Percentiles rank a stretch among this genome's conserved stretches.
Conservation (phyloP, 1,284 basidiomycete genomes). For the Trichosporon sp. region DNA sequence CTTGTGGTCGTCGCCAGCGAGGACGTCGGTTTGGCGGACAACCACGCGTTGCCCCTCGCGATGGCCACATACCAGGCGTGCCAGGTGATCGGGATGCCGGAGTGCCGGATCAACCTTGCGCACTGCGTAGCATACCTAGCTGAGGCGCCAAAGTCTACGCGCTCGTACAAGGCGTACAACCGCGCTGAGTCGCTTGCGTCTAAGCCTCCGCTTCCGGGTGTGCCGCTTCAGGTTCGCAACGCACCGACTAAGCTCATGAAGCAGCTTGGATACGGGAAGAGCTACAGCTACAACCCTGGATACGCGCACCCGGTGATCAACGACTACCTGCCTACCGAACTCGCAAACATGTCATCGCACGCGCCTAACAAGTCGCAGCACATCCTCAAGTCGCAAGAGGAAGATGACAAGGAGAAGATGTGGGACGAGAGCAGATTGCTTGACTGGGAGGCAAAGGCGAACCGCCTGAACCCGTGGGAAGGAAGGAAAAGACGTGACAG, state of each 20-base stretch:
- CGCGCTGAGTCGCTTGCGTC: slow-evolving; percentile 63
- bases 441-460: slow-evolving; percentile 66
- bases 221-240: slow-evolving; percentile 78
- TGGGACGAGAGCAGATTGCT: slow-evolving; percentile 70
- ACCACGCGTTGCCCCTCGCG: slow-evolving; percentile 66
- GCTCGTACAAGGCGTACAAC: slow-evolving; percentile 72
- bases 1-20: slow-evolving; percentile 81
- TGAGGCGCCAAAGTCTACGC: slow-evolving; percentile 76
- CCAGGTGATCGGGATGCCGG: slow-evolving; percentile 78
- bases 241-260: slow-evolving; percentile 81
- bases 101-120: slow-evolving; percentile 52
- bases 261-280: slow-evolving; percentile 67
- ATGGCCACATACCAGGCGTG: slow-evolving; percentile 71
- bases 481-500: slow-evolving; percentile 48
- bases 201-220: slow-evolving; percentile 40
- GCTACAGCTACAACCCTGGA: slow-evolving; percentile 73
- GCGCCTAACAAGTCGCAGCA: slow-evolving; percentile 24
- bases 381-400: slow-evolving; percentile 57
- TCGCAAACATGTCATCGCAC: slow-evolving; percentile 42
- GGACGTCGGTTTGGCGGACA: slow-evolving; percentile 76
- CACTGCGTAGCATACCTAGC: slow-evolving; percentile 77
- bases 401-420: slow-evolving; percentile 56
- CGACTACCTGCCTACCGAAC: slow-evolving; percentile 52
- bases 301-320: slow-evolving; percentile 73
- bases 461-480: slow-evolving; percentile 62